Percentiles rank a stretch among this genome's conserved stretches.
phyloP scores from a whole-genome alignment of 441 rosid genomes.

The Pelargonium cotyledonis region DNA sequence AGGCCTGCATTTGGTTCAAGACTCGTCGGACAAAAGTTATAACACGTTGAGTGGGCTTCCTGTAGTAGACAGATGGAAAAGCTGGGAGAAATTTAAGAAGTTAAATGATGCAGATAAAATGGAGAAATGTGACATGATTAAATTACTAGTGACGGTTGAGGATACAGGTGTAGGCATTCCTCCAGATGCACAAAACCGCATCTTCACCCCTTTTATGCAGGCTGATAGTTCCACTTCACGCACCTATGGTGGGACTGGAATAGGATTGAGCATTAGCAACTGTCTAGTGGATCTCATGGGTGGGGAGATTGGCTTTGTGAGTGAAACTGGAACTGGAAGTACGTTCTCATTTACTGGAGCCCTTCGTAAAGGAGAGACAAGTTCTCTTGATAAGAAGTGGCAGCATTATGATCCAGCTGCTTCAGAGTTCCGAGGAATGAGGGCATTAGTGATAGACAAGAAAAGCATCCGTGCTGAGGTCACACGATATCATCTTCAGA shows the following conservation, averaged over 20 bases:
- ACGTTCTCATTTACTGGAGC: conserved; percentile 78
- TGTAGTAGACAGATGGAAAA: conserved; percentile 73
- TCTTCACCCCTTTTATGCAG: conserved; percentile 95
- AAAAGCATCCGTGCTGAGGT: conserved; percentile 75
- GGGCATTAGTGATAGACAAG: conserved; percentile 70
- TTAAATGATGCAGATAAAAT: conserved; percentile 20
- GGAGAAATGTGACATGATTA: conserved; percentile 39
- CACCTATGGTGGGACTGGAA: conserved; percentile 93
- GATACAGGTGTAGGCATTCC: conserved; percentile 94
- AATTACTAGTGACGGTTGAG: conserved; percentile 75
- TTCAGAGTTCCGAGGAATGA: conserved; percentile 51
- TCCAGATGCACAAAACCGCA: conserved; percentile 60
- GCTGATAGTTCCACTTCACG: conserved; percentile 99
- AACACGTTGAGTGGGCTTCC: conserved; percentile 75
- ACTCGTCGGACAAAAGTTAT: conserved; percentile 28
- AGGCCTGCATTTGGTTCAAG: conserved; percentile 40
- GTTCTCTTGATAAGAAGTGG: conserved; percentile 38
- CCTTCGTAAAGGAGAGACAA: conserved; percentile 47
- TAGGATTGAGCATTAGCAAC: conserved; percentile 89
- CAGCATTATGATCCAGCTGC: conserved; percentile 41
- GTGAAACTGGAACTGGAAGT: conserved; percentile 70
- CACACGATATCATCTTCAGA: conserved; percentile 63
- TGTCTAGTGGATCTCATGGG: conserved; percentile 88
- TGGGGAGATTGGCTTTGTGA: conserved; percentile 88
- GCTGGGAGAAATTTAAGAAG: conserved; percentile 68